Evolutionary conservation across 1,139 yeast species (phyloP), one percentile per base, ranked within the genome.

Genomic region (Diutina pseudorugosa): DNA sequence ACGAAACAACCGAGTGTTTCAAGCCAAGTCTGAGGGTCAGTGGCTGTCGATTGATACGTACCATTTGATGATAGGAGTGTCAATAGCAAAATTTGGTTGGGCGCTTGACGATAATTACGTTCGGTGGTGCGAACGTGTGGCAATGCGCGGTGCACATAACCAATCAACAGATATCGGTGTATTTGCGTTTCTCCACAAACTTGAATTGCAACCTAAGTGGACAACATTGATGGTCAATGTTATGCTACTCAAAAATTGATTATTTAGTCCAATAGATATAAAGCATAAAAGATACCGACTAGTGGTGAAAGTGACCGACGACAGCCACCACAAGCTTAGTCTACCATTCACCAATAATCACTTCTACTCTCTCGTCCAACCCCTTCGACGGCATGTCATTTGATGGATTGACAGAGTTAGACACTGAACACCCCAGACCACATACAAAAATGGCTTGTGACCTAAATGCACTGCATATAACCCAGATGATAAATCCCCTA

Each of bases 51-150:
- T 14, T 19, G 18, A 20, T 14, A 33, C 20, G 21, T 47, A 48
- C 30, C 36, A 43, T 45, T 52, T 51, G 36, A 18, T n/a, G 48
- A 30, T 27, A 25, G n/a, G 36, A 20, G n/a, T 18, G 48, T 23
- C 36, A n/a, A 23, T 18, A 23, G 36, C 36, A n/a, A 18, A 43
- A 16, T 20, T 21, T 25, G 36, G 33, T n/a, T 30, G 36, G 33
- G 25, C 25, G 20, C n/a, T 51, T 12, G 55, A 52, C 36, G 53
- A 53, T 45, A 51, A 51, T 36, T 57, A 56, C 40, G 40, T 54
- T n/a, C 58, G 56, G 51, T 41, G 55, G 27, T 57, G 55, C 43
- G 52, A 47, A 44, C 4, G 48, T 23, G 53, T 53, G 16, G 47
- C 53, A 45, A 45, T 42, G 36, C 36, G 36, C 36, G 36, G 36